These are phyloP conservation scores for Suillus luteus DNA, from an alignment of 768 basidiomycete species.

Conservation along the genomic window DNA sequence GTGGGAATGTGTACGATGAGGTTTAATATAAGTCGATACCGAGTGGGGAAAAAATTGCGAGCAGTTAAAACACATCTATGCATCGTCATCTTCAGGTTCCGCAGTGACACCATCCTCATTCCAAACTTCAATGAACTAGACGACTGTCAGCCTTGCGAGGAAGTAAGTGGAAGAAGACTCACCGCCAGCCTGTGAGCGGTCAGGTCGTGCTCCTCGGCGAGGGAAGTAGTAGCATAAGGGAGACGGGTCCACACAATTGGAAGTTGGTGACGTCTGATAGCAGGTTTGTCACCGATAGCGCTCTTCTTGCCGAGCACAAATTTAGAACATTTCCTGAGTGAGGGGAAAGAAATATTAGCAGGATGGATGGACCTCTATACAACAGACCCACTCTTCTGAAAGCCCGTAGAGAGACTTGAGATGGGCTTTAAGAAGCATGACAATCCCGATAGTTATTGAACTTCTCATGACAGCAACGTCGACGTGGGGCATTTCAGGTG, in stretches of 20 bases:
- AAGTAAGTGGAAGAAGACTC: slow-evolving; percentile 30
- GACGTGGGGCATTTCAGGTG: slow-evolving; percentile 14
- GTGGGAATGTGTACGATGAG: slow-evolving; percentile 28
- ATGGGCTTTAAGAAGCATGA: slow-evolving; percentile 85
- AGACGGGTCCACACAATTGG: slow-evolving; percentile 75
- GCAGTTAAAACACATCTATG: slow-evolving; percentile 24
- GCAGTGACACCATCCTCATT: slow-evolving; percentile 75
- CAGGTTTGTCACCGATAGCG: slow-evolving; percentile 82
- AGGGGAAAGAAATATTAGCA: slow-evolving; percentile 5
- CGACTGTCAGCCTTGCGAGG: slow-evolving; percentile 10
- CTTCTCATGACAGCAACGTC: slow-evolving; percentile 49
- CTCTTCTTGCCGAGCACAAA: slow-evolving; percentile 89
- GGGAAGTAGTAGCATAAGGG: slow-evolving; percentile 60
- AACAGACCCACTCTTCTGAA: slow-evolving; percentile 80
- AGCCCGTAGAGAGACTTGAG: slow-evolving; percentile 82
- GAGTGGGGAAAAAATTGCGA: slow-evolving; percentile 1
- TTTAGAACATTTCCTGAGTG: slow-evolving; percentile 83
- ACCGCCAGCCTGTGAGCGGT: slow-evolving; percentile 66
- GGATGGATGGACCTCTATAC: neutral
- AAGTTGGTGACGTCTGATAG: slow-evolving; percentile 58
- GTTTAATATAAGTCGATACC: slow-evolving; percentile 17
- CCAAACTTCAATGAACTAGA: slow-evolving; percentile 77
- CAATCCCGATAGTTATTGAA: slow-evolving; percentile 79
- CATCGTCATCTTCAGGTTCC: slow-evolving; percentile 56
- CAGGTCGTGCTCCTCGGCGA: slow-evolving; percentile 64